Evolutionary conservation across 768 basidiomycete species (phyloP).

Genomic region (Sutorius australiensis): DNA sequence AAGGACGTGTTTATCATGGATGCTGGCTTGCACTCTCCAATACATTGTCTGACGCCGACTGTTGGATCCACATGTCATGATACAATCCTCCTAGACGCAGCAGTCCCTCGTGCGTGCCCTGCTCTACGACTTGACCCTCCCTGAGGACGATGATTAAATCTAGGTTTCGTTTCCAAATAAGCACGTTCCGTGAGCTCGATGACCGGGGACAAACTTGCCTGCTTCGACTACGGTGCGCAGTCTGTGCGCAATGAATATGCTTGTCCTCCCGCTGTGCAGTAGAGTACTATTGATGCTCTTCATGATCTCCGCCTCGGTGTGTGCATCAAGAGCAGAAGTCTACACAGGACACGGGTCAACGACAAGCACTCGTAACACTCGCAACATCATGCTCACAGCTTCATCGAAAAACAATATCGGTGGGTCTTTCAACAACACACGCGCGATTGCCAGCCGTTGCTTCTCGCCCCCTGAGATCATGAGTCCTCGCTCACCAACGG

Average conservation of each 20-base stretch:
- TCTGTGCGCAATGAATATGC: constrained; percentile 95
- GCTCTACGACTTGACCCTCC: constrained; percentile 87
- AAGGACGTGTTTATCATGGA: background rate
- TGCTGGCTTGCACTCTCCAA: constrained; percentile 14
- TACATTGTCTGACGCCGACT: constrained; percentile 43
- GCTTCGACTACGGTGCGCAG: constrained; percentile 87
- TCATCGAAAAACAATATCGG: constrained; percentile 98
- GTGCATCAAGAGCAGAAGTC: constrained; percentile 95
- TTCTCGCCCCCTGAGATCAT: constrained; percentile 99
- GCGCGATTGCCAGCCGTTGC: constrained; percentile 90
- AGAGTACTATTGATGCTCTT: constrained; percentile 82
- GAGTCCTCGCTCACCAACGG: constrained; percentile 92
- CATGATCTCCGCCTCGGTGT: constrained; percentile 95
- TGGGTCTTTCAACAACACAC: constrained; percentile 90
- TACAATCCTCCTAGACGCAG: constrained; percentile 69
- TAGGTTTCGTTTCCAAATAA: constrained; percentile 22
- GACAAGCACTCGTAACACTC: background rate
- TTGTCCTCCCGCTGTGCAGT: constrained; percentile 76
- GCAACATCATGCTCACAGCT: constrained; percentile 58
- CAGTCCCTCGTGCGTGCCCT: constrained; percentile 90
- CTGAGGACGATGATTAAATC: constrained; percentile 92
- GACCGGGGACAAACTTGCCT: constrained; percentile 42
- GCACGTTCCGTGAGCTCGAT: background rate
- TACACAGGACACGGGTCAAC: constrained; percentile 27
- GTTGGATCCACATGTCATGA: constrained; percentile 78